These are phyloP conservation scores for Komagataella ulmi DNA, from an alignment of 805 yeast genomes.

Conservation along the genomic window DNA sequence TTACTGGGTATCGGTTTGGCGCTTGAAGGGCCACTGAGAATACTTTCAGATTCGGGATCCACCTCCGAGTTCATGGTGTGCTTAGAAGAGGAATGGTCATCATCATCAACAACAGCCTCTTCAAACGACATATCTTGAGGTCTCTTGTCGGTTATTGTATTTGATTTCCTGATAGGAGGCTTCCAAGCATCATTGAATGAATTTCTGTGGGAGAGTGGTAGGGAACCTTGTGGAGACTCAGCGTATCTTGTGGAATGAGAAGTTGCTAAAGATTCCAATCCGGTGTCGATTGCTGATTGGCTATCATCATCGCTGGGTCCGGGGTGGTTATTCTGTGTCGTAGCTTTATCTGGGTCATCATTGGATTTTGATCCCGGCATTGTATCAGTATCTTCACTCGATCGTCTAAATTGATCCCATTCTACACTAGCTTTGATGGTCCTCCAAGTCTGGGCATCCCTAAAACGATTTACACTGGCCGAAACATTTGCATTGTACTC, in stretches of 20 bases:
- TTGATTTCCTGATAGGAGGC: conserved; percentile 2
- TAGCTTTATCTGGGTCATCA: conserved; percentile 2
- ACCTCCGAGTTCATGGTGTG: neutral
- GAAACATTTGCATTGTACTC: conserved; percentile 45
- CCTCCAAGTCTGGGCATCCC: conserved; percentile 56
- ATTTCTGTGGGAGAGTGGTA: neutral
- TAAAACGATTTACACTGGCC: conserved; percentile 28
- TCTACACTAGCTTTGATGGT: conserved; percentile 35
- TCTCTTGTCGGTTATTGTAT: neutral
- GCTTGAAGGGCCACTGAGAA: conserved; percentile 7
- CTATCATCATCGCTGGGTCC: conserved; percentile 5
- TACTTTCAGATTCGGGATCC: conserved; percentile 3
- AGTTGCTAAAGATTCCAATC: conserved; percentile 5
- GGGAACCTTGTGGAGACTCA: neutral
- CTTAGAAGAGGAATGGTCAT: conserved; percentile 1
- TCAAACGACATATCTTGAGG: neutral
- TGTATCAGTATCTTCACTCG: neutral
- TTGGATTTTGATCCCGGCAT: conserved; percentile 5
- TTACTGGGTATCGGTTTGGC: neutral
- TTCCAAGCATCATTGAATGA: neutral
- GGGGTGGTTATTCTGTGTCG: neutral
- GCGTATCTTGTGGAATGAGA: neutral
- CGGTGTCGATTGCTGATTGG: conserved; percentile 9
- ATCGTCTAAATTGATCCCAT: conserved; percentile 11
- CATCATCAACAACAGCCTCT: conserved; percentile 6